Evolutionary conservation across 2,329 filamentous ascomycete genomes (phyloP).

Genomic region (Aspergillus sergii): DNA sequence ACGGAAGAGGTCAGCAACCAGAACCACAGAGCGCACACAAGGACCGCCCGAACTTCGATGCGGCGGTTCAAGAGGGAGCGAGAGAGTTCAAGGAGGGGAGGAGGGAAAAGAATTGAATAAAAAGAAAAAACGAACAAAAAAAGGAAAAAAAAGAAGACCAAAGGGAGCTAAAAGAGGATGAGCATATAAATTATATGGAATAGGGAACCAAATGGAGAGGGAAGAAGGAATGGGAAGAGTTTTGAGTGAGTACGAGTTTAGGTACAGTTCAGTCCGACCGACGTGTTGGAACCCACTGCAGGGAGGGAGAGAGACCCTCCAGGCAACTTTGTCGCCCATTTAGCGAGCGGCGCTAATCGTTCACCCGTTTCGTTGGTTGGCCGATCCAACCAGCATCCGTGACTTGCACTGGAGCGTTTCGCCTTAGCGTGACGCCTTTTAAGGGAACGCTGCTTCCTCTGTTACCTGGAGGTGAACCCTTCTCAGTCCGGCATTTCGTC

Average conservation of each 20-base stretch:
- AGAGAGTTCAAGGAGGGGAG: constrained; percentile 20
- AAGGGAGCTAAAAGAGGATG: constrained; percentile 28
- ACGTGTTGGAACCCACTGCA: constrained; percentile 4
- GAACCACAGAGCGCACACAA: constrained; percentile 33
- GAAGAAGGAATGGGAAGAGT: constrained; percentile 22
- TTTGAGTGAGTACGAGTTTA: constrained; percentile 9
- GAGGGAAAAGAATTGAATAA: constrained; percentile 19
- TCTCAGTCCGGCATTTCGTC: constrained; percentile 18
- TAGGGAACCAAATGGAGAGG: constrained; percentile 6
- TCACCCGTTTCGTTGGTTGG: not conserved
- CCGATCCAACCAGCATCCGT: not conserved
- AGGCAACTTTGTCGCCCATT: constrained; percentile 6
- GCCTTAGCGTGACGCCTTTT: not conserved
- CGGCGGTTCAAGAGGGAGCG: not conserved
- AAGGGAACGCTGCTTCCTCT: not conserved
- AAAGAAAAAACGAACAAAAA: constrained; percentile 15
- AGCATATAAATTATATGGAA: constrained; percentile 14
- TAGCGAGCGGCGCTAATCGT: not conserved
- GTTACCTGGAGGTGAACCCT: not conserved
- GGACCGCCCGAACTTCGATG: constrained; percentile 28
- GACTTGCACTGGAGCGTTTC: not conserved
- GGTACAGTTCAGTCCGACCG: not conserved
- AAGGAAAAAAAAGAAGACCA: constrained; percentile 12
- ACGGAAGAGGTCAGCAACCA: constrained; percentile 40
- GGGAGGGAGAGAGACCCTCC: not conserved